Evolutionary conservation across 2,329 filamentous ascomycete genomes (phyloP).

Genomic region (Onygena corvina): DNA sequence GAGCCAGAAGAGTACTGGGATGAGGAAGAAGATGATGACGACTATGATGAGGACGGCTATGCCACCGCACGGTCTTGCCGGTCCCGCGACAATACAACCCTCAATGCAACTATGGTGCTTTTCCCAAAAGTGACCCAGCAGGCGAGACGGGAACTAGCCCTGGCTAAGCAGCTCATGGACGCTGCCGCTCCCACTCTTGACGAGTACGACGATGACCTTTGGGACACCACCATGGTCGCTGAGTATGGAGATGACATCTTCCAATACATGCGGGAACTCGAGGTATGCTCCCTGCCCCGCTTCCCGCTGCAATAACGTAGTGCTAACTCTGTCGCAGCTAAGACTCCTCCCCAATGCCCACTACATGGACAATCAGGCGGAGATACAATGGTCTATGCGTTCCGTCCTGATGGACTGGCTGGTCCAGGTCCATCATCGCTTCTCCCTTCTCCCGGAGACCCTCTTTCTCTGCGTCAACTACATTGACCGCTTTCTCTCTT

Average conservation of each 20-base stretch:
- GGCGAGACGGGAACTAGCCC: slow-evolving; percentile 59
- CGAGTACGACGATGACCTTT: slow-evolving; percentile 65
- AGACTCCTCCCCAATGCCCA: slow-evolving; percentile 75
- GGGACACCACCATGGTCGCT: slow-evolving; percentile 94
- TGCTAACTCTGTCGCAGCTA: slow-evolving; percentile 38
- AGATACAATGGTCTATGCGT: slow-evolving; percentile 98
- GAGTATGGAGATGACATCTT: slow-evolving; percentile 97
- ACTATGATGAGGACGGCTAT: slow-evolving; percentile 57
- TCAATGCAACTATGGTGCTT: slow-evolving; percentile 52
- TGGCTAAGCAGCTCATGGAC: slow-evolving; percentile 55
- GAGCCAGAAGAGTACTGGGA: slow-evolving; percentile 51
- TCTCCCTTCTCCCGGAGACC: slow-evolving; percentile 83
- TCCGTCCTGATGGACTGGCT: slow-evolving; percentile 97
- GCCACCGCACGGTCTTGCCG: slow-evolving; percentile 68
- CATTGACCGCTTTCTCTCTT: slow-evolving; percentile 88
- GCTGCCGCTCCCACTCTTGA: slow-evolving; percentile 56
- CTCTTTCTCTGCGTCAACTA: slow-evolving; percentile 93
- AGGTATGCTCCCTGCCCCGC: slow-evolving; percentile 46
- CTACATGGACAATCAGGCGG: slow-evolving; percentile 96
- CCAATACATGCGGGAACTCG: slow-evolving; percentile 74
- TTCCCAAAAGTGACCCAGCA: slow-evolving; percentile 60
- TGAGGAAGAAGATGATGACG: slow-evolving; percentile 60
- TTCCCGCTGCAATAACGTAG: background rate
- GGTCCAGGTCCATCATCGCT: slow-evolving; percentile 87
- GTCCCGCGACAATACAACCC: slow-evolving; percentile 63